Base-by-base conservation (phyloP, 306 rosid species). In the Lathyrus sativus region DNA sequence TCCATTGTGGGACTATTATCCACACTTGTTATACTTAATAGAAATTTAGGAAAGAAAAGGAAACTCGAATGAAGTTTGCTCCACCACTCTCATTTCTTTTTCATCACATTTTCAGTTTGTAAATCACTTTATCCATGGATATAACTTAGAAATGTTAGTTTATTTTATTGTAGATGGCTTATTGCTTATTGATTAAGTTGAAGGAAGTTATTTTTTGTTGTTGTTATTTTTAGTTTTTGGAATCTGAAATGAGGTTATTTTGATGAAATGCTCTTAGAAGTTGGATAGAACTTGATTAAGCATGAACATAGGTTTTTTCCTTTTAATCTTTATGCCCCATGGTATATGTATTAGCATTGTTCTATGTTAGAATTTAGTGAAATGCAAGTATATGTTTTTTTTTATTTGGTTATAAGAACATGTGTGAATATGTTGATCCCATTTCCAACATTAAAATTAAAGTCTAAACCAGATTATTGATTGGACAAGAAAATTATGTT, bases 321-420 rank as follows among this genome's bases (percentile, higher is more conserved):
- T 18, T 24, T 24, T 24, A 24, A 24, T 24, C 26, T 24, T 24
- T 24, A 2, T 2, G 26, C 26, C 26, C 26, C 26, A 33, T 33
- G 11, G 37, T 49, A 50, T 41, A 58, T 33, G 19, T 28, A 35
- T 37, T 8, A n/a, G 18, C 3, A 38, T 24, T 43, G 55, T 67
- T 37, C 60, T 78, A 18, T 79, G 13, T 35, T 13, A 6, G 5
- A 63, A 17, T 45, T 62, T 15, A 44, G 13, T 74, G 45, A 11
- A 11, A 37, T 68, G 29, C 19, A 43, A 54, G n/a, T 74, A 10
- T 51, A 12, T 9, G 57, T 1, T 51, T 13, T 19, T 51, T 0
- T 6, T 18, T 19, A 22, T 19, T 51, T 19, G 0, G 2, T 17
- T 50, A 28, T 50, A 41, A 2, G 56, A 6, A 17, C 26, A 2